Conservation (phyloP, 208 protist species). For the Trypanosoma scelopori region DNA sequence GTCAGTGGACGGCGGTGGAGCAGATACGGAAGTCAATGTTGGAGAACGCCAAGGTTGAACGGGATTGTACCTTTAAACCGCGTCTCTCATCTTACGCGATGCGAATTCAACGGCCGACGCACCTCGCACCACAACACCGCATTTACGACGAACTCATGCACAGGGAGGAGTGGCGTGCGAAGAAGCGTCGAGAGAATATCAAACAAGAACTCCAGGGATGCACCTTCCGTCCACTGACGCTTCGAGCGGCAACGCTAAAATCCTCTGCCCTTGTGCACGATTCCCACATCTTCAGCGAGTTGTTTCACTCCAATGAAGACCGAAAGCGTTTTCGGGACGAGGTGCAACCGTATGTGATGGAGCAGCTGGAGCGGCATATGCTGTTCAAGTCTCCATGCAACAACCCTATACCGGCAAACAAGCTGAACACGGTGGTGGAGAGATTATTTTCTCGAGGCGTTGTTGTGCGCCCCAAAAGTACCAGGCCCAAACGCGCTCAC, state of each 20-base stretch:
- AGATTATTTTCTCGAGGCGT: slow-evolving; percentile 53
- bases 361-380: slow-evolving; percentile 47
- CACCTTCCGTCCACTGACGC: slow-evolving; percentile 83
- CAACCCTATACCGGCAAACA: slow-evolving; percentile 16
- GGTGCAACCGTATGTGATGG: slow-evolving; percentile 52
- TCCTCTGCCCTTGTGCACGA: slow-evolving; percentile 30
- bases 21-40: slow-evolving; percentile 62
- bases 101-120: slow-evolving; percentile 50
- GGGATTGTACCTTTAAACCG: slow-evolving; percentile 78
- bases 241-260: slow-evolving; percentile 45
- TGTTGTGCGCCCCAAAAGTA: slow-evolving; percentile 18
- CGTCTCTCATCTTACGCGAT: slow-evolving; percentile 64
- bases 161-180: slow-evolving; percentile 57
- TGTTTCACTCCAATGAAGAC: slow-evolving; percentile 64
- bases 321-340: slow-evolving; percentile 50
- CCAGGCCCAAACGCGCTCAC: not conserved
- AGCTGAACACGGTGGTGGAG: slow-evolving; percentile 60
- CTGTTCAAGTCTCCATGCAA: slow-evolving; percentile 21
- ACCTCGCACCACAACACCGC: slow-evolving; percentile 71
- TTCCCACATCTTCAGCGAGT: slow-evolving; percentile 45
- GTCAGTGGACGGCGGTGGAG: slow-evolving; percentile 83
- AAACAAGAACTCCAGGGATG: slow-evolving; percentile 67
- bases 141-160: slow-evolving; percentile 62
- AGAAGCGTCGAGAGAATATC: slow-evolving; percentile 54
- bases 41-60: slow-evolving; percentile 49